Evolutionary conservation across 352 stramenopile species (phyloP).

Genomic region (Globisporangium perplexum): DNA sequence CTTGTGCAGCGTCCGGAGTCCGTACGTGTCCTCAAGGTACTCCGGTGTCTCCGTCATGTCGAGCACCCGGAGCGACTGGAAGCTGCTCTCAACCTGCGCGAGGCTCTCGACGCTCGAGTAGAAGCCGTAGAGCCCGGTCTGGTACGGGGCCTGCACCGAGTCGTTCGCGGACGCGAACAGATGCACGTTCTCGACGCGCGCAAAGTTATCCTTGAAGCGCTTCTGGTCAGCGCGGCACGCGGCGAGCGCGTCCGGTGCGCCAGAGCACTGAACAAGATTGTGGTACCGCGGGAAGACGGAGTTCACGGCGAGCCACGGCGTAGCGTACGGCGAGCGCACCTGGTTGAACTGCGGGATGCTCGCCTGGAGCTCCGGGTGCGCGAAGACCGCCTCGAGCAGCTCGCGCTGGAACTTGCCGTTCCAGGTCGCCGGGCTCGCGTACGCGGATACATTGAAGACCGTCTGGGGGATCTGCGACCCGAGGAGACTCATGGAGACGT

Average conservation of each 20-base stretch:
- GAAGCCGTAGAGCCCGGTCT: conserved; percentile 10
- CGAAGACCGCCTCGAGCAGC: conserved; percentile 7
- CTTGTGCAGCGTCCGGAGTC: conserved; percentile 15
- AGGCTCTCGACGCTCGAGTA: conserved; percentile 9
- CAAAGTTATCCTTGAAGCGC: conserved; percentile 21
- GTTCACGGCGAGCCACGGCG: conserved; percentile 12
- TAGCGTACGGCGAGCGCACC: conserved; percentile 12
- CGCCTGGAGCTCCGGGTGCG: conserved; percentile 5
- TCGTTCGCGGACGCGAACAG: conserved; percentile 14
- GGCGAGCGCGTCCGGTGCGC: not conserved
- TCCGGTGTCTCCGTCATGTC: conserved; percentile 17
- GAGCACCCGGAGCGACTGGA: conserved; percentile 15
- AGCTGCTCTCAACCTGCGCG: not conserved
- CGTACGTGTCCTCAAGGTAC: conserved; percentile 20
- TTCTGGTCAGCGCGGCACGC: conserved; percentile 9
- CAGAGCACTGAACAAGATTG: conserved; percentile 9
- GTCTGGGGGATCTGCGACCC: conserved; percentile 8
- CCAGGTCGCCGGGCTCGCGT: conserved; percentile 5
- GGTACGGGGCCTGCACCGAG: conserved; percentile 12
- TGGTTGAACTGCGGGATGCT: conserved; percentile 16
- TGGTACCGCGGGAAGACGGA: conserved; percentile 10
- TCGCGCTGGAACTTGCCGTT: conserved; percentile 16
- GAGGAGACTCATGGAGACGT: conserved; percentile 14
- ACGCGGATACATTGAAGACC: conserved; percentile 11
- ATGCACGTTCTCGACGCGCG: conserved; percentile 14